Base-by-base conservation (phyloP, 73 alveolate genomes). In the Blepharisma stoltei region DNA sequence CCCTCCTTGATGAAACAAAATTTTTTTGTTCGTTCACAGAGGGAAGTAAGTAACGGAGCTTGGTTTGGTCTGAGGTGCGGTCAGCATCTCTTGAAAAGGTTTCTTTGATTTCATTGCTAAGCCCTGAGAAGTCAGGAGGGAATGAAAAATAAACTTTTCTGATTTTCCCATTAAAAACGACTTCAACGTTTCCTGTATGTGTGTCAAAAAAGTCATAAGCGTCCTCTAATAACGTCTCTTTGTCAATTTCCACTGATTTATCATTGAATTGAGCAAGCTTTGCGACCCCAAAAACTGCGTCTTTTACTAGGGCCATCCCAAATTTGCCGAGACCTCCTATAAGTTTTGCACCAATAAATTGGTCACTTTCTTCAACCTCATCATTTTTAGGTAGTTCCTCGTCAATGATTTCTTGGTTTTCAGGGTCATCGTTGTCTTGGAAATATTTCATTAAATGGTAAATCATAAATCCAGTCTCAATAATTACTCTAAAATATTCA, bases 401-500 rank as follows among this genome's bases (percentile, higher is more conserved):
- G 9, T 14, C 46, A 76, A 78, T 67, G 44, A 86, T 78, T 54
- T 80, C 52, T 69, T 86, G 55, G 78, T 86, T 88, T 67, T 92
- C 87, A 49, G 90, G 82, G 45, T 76, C 86, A 68, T 86, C 90
- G 48, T 81, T 43, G 53, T 86, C 88, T 38, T 53, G 80, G 82
- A 85, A 89, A 83, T 80, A 89, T 48, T 81, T 81, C 67, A 86
- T 54, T 44, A 86, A 79, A 23, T 82, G 85, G 68, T 89, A 92
- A 7, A 92, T 83, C 75, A 85, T 81, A 77, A 89, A 92, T 11
- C 97, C 97, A 8, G 96, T 89, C 71, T 92, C 97, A 71, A 92
- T 70, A 37, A 92, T 92, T 20, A 83, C 77, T 55, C 89, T 85
- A 52, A 78, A 91, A 46, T 71, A 71, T n/a, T 71, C 84, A 23